Conservation (phyloP, 208 protist genomes). For the Crithidia brevicula region DNA sequence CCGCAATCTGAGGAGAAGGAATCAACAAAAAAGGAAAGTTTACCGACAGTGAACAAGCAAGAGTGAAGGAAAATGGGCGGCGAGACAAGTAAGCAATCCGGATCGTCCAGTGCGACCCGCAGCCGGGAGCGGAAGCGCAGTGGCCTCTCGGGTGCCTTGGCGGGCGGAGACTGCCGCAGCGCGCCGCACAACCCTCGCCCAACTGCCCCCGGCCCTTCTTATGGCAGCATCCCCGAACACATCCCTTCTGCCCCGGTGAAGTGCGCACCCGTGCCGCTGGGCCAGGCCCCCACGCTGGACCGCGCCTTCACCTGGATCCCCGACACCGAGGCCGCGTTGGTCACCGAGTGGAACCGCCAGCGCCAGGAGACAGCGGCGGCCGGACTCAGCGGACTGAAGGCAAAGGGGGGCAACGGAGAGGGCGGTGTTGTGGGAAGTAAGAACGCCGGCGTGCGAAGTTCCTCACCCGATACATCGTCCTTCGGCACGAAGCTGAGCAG, state of each 20-base stretch:
- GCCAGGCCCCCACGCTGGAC: background rate
- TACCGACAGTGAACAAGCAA: background rate
- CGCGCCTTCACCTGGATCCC: slow-evolving; percentile 38
- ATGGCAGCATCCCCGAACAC: background rate
- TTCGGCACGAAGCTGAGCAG: background rate
- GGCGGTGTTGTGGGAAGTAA: background rate
- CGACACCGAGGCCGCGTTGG: slow-evolving; percentile 35
- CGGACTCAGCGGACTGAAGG: background rate
- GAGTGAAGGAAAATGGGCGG: slow-evolving; percentile 31
- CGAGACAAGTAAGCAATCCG: slow-evolving; percentile 26
- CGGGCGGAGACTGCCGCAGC: slow-evolving; percentile 20
- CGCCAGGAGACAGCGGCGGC: slow-evolving; percentile 2
- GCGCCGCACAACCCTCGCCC: background rate
- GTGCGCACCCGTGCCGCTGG: slow-evolving; percentile 21
- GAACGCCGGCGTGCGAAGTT: background rate
- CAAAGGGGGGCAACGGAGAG: background rate
- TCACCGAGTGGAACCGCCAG: slow-evolving; percentile 34
- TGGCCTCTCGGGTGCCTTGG: slow-evolving; percentile 20
- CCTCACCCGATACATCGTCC: background rate
- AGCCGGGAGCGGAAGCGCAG: slow-evolving; percentile 27
- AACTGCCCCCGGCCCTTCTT: background rate
- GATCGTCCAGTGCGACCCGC: background rate
- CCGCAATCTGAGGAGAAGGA: too few relatives aligned
- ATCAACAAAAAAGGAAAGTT: slow-evolving; percentile 1
- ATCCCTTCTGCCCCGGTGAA: slow-evolving; percentile 28